Base-by-base conservation (phyloP, 2,329 filamentous ascomycete species). In the Arthrobotrys iridis region DNA sequence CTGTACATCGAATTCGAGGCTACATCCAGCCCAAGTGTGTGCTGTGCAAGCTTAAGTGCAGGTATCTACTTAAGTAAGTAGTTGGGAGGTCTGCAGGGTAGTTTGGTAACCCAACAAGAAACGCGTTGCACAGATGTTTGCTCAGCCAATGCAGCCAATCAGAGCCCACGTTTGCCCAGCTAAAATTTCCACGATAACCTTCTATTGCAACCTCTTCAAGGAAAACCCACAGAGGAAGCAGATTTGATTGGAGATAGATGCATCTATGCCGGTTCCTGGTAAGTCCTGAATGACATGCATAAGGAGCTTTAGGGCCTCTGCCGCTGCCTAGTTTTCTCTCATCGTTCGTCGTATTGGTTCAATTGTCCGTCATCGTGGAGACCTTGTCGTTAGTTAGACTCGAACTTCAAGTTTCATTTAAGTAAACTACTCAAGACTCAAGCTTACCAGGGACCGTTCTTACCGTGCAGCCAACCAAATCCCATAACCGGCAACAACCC, bases 251-350 rank as follows among this genome's bases (percentile, higher is more conserved):
- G 4, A 35, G n/a, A 33, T n/a, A 41, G 18, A 55, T 30, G 48
- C 28, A 37, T 43, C 60, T 60, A 50, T 62, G 65, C 65, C 28
- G 46, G 59, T 46, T 24, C 58, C 35, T 18, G 24, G 45, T 45
- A 63, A 63, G 33, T 65, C 46, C 45, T 15, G 22, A 52, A 52
- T 55, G 40, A 46, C 43, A 58, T 66, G 63, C 63, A 66, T 52
- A 7, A 37, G 40, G 67, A 50, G 43, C n/a, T 43, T 67, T 30
- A 30, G 63, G 45, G 50, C 50, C 18, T 18, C 11, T 28, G 46
- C 57, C 64, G 71, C 71, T 75, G 71, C 71, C 71, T 75, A 75
- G 46, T 58, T 30, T 45, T 33, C n/a, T 26, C 30, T 43, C 22
- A 57, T 37, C n/a, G 22, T 57, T 15, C 46, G 33, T 48, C 41